Percentiles rank a stretch among this genome's conserved stretches.
Evolutionary conservation across 805 yeast genomes (phyloP).

Genomic region (Saccharomycopsis schoenii): DNA sequence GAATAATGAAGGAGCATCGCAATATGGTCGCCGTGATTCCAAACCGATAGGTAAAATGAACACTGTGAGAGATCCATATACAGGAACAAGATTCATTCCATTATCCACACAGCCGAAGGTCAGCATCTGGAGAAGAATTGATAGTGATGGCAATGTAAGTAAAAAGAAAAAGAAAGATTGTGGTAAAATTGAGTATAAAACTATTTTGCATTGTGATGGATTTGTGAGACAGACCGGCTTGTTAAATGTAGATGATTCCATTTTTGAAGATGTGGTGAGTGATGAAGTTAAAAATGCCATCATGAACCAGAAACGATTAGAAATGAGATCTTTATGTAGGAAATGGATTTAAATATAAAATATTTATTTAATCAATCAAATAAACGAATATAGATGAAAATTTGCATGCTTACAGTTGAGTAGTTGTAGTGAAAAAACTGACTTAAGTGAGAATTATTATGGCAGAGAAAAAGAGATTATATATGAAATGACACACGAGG

Average conservation of each 20-base stretch:
- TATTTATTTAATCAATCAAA: background rate
- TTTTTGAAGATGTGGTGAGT: slow-evolving; percentile 49
- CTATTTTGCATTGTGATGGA: slow-evolving; percentile 37
- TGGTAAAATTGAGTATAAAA: slow-evolving; percentile 35
- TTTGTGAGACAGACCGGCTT: slow-evolving; percentile 56
- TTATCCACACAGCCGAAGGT: slow-evolving; percentile 60
- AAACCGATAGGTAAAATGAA: slow-evolving; percentile 24
- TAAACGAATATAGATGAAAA: background rate
- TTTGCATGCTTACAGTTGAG: background rate
- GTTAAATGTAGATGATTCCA: slow-evolving; percentile 41
- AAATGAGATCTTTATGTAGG: background rate
- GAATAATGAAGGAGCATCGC: slow-evolving; percentile 18
- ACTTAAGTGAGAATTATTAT: no score
- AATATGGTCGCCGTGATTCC: background rate
- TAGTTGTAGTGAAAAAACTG: no score
- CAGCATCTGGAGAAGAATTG: slow-evolving; percentile 24
- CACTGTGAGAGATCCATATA: slow-evolving; percentile 71
- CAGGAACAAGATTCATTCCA: slow-evolving; percentile 76
- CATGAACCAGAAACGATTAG: slow-evolving; percentile 46
- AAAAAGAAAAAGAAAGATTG: slow-evolving; percentile 22
- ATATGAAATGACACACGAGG: no score
- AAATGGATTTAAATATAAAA: background rate
- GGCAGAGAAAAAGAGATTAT: background rate
- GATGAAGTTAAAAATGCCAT: slow-evolving; percentile 54
- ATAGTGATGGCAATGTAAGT: slow-evolving; percentile 21